A percentile compares a stretch with the other conserved stretches of the same genome.
Evolutionary conservation across 2,329 filamentous ascomycete species (phyloP).

Genomic region (Didymella sp.): DNA sequence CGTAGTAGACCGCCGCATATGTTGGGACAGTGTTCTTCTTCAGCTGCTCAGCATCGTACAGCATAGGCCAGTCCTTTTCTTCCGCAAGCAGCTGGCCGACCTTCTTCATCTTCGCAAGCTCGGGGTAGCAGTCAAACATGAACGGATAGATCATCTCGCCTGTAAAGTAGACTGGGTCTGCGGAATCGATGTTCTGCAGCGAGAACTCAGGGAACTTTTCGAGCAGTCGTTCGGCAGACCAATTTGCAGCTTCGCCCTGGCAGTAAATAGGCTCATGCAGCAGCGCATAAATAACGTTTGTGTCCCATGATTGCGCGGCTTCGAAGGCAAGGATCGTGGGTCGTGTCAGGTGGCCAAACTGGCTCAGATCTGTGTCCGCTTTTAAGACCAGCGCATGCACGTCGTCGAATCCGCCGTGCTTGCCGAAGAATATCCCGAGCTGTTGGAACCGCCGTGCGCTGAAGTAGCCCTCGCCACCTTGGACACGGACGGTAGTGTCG

Average conservation of each 20-base stretch:
- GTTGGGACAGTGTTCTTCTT: slow-evolving; percentile 81
- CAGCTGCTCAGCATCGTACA: slow-evolving; percentile 79
- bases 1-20: slow-evolving; percentile 81
- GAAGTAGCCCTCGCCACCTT: slow-evolving; percentile 71
- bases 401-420: slow-evolving; percentile 61
- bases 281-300: slow-evolving; percentile 81
- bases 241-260: slow-evolving; percentile 70
- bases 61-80: slow-evolving; percentile 71
- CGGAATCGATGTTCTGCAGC: slow-evolving; percentile 45
- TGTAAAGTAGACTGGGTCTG: slow-evolving; percentile 74
- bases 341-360: slow-evolving; percentile 77
- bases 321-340: slow-evolving; percentile 75
- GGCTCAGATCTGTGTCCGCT: slow-evolving; percentile 74
- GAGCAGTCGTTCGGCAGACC: slow-evolving; percentile 75
- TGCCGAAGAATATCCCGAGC: slow-evolving; percentile 78
- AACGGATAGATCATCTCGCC: slow-evolving; percentile 93
- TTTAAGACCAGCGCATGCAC: slow-evolving; percentile 68
- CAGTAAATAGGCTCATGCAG: slow-evolving; percentile 91
- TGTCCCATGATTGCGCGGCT: slow-evolving; percentile 71
- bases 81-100: slow-evolving; percentile 75
- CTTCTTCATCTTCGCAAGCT: slow-evolving; percentile 72
- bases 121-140: slow-evolving; percentile 81
- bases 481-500: slow-evolving; percentile 68
- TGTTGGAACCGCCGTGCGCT: slow-evolving; percentile 78
- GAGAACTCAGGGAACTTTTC: slow-evolving; percentile 56